A percentile compares a stretch with the other conserved stretches of the same genome.
Evolutionary conservation across 2,329 filamentous ascomycete genomes (phyloP).

Genomic region (Helotiales sp.): DNA sequence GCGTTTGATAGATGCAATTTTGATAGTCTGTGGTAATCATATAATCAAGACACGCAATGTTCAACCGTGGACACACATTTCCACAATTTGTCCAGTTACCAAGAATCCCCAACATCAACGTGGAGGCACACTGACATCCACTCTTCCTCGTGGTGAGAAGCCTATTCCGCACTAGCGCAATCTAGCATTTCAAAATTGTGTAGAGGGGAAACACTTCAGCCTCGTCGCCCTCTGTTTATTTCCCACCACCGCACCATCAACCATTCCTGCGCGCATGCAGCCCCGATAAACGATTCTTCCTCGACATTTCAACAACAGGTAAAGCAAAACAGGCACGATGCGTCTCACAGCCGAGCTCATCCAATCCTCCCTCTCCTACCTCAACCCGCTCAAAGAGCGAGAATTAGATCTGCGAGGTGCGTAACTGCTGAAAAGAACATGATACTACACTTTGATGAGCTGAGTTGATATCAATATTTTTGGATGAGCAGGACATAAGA

Average conservation of each 20-base stretch:
- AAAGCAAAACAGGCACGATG: conserved; percentile 54
- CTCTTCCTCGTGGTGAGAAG: not conserved
- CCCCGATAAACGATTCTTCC: not conserved
- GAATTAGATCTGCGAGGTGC: conserved; percentile 99
- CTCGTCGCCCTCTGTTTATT: conserved; percentile 3
- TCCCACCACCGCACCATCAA: not conserved
- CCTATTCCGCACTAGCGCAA: conserved; percentile 18
- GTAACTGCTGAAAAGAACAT: conserved; percentile 81
- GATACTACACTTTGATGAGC: conserved; percentile 88
- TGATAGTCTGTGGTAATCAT: not conserved
- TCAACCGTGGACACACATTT: not conserved
- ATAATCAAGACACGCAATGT: not conserved
- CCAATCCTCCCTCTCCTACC: conserved; percentile 91
- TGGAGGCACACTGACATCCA: too few species aligned
- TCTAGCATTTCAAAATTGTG: conserved; percentile 11
- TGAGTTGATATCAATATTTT: conserved; percentile 74
- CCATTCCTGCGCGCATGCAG: not conserved
- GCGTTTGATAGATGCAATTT: conserved; percentile 4
- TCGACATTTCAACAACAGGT: conserved; percentile 12
- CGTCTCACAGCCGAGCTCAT: conserved; percentile 95
- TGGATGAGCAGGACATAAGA: conserved; percentile 84
- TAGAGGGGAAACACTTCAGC: conserved; percentile 17
- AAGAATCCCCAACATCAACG: too few species aligned
- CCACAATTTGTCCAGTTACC: too few species aligned
- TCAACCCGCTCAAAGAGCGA: conserved; percentile 97